Conservation (phyloP, 768 basidiomycete genomes). For the Leucogyrophana mollusca region DNA sequence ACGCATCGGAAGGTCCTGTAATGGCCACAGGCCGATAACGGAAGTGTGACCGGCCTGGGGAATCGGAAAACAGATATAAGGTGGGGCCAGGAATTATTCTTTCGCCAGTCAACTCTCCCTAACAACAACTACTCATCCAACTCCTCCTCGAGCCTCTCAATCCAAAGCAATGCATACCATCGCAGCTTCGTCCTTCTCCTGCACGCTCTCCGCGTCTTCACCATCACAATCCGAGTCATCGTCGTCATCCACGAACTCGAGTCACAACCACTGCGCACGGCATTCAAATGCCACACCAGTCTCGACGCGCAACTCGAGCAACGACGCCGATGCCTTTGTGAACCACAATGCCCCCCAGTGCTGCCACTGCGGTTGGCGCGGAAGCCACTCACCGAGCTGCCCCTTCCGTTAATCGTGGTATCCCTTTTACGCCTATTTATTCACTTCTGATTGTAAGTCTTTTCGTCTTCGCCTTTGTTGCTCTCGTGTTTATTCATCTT, state of each 20-base stretch:
- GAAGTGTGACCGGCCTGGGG: constrained; percentile 30
- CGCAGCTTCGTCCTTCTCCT: constrained; percentile 10
- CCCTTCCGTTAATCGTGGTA: constrained; percentile 53
- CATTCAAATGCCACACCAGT: constrained; percentile 20
- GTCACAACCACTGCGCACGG: constrained; percentile 5
- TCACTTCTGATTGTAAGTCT: constrained; percentile 18
- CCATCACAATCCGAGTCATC: constrained; percentile 9
- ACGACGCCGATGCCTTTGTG: constrained; percentile 30
- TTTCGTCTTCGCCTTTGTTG: constrained; percentile 11
- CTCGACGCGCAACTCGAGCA: constrained; percentile 18
- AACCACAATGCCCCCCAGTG: constrained; percentile 70
- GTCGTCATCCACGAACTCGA: constrained; percentile 4
- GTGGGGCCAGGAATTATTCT: constrained; percentile 3
- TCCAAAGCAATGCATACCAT: constrained; percentile 18
- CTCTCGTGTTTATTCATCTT: not conserved
- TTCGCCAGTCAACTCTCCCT: not conserved
- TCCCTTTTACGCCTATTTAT: constrained; percentile 26
- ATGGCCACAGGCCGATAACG: constrained; percentile 35
- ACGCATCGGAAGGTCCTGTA: constrained; percentile 26
- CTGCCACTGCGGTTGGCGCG: constrained; percentile 76
- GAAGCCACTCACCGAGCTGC: constrained; percentile 56
- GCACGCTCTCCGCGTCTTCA: constrained; percentile 8
- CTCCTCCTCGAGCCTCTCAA: not conserved
- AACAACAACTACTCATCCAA: constrained; percentile 1
- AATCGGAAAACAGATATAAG: constrained; percentile 26